phyloP scores from a whole-genome alignment of 306 rosid genomes.

The barrel medic (Medicago truncatula) region MtrunA17r5.0-ANR NC_053045.1:62900501-62901000 shows the following conservation, averaged over 20 bases:
- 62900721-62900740: constrained; percentile 31
- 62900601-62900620: too few species aligned
- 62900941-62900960: not conserved
- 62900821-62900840: constrained; percentile 35
- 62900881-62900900: not conserved
- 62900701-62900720: constrained; percentile 1
- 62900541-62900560: too few species aligned
- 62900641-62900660: too few species aligned
- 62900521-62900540: too few species aligned
- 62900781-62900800: constrained; percentile 32
- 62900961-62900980: constrained; percentile 44
- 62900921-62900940: constrained; percentile 3
- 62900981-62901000: constrained; percentile 96
- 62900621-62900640: not conserved
- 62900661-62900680: not conserved
- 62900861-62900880: constrained; percentile 29
- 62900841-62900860: constrained; percentile 34
- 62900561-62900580: too few species aligned
- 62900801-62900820: constrained; percentile 40
- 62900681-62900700: constrained; percentile 27
- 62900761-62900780: constrained; percentile 25
- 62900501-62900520: too few species aligned
- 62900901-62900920: not conserved
- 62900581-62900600: too few species aligned
- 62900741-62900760: constrained; percentile 33